phyloP scores from a whole-genome alignment of 768 basidiomycete species.

The Termitomyces eurrhizus region DNA sequence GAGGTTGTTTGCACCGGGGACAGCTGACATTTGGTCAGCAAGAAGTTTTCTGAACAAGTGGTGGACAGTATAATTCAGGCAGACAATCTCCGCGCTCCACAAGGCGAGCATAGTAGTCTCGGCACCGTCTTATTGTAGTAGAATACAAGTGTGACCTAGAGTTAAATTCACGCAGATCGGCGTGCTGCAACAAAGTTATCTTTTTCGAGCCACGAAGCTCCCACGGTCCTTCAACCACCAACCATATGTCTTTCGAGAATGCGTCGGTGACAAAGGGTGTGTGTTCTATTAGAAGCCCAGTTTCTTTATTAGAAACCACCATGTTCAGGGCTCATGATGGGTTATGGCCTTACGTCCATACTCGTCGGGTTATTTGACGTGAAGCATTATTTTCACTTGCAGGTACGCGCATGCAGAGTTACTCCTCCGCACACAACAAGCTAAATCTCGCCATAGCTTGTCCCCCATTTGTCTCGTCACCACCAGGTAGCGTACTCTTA shows the following conservation, averaged over 20 bases:
- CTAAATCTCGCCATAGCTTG: constrained; percentile 43
- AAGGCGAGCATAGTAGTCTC: no score
- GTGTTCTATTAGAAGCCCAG: background rate
- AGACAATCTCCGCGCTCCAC: no score
- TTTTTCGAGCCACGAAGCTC: background rate
- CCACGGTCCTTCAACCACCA: constrained; percentile 7
- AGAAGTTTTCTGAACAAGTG: no score
- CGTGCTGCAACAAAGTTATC: no score
- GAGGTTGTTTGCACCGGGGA: no score
- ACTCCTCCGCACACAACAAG: constrained; percentile 10
- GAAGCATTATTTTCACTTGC: constrained; percentile 87
- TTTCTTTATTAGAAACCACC: constrained; percentile 1
- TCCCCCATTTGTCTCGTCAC: constrained; percentile 86
- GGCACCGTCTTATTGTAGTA: no score
- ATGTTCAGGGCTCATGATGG: constrained; percentile 69
- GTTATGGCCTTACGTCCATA: constrained; percentile 67
- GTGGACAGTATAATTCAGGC: no score
- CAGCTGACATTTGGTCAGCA: no score
- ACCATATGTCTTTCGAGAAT: constrained; percentile 74
- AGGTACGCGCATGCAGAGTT: constrained; percentile 32
- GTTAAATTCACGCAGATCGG: no score
- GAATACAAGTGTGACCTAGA: no score
- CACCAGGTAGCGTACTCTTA: constrained; percentile 60
- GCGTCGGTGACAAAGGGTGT: constrained; percentile 84
- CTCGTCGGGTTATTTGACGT: constrained; percentile 75